These are phyloP conservation scores for Aspergillus homomorphus DNA, from an alignment of 495 filamentous ascomycete genomes.

Conservation along the genomic window DNA sequence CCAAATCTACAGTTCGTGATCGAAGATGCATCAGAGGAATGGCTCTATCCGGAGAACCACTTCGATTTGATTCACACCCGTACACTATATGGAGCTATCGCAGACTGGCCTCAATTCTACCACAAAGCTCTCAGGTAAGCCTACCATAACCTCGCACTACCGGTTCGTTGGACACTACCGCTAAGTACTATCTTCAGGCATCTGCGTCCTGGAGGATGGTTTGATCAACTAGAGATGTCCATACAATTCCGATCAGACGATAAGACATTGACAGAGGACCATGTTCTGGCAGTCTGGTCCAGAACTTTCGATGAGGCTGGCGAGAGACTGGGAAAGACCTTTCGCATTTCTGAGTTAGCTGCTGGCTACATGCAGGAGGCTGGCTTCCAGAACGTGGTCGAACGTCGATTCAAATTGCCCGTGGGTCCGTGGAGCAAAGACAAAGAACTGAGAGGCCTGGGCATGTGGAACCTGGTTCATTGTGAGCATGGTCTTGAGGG, in stretches of 20 bases:
- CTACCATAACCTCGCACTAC: background rate
- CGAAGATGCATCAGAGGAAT: constrained; percentile 51
- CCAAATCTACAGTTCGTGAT: constrained; percentile 54
- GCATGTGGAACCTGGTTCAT: constrained; percentile 57
- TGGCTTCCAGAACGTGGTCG: constrained; percentile 59
- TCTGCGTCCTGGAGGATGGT: constrained; percentile 62
- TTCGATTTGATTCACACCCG: constrained; percentile 68
- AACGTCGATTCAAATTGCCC: constrained; percentile 58
- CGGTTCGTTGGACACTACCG: background rate
- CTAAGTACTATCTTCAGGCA: constrained; percentile 23
- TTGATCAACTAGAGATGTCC: constrained; percentile 57
- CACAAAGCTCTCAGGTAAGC: constrained; percentile 33
- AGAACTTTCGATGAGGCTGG: constrained; percentile 49
- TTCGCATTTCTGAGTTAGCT: constrained; percentile 44
- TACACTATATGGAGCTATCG: constrained; percentile 54
- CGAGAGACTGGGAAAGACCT: constrained; percentile 45
- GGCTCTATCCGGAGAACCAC: constrained; percentile 46
- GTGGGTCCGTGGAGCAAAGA: constrained; percentile 65
- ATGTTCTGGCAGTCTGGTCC: constrained; percentile 51
- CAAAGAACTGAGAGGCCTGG: constrained; percentile 59
- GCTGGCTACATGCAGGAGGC: constrained; percentile 38
- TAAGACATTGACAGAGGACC: constrained; percentile 45
- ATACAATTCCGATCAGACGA: constrained; percentile 51
- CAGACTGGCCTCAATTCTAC: constrained; percentile 53
- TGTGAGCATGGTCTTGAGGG: constrained; percentile 59